Conservation (phyloP, 2,329 filamentous ascomycete genomes). For the Microascus cirrosus region DNA sequence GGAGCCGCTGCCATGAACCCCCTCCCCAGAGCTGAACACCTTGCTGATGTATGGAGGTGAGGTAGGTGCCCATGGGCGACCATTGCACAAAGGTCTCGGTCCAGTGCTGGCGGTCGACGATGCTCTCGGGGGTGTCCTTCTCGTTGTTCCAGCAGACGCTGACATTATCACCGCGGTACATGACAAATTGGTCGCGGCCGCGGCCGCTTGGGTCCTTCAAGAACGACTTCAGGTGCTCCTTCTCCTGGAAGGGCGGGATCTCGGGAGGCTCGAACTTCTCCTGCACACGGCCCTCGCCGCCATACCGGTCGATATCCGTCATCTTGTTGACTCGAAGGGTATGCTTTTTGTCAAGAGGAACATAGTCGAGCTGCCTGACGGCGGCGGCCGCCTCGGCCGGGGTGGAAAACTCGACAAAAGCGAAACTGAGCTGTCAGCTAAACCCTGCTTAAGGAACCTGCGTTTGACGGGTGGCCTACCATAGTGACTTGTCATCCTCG, state of each 20-base stretch:
- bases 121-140: slow-evolving; percentile 74
- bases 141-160: slow-evolving; percentile 99
- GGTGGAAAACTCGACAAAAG: slow-evolving; percentile 92
- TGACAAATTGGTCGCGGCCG: slow-evolving; percentile 88
- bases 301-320: slow-evolving; percentile 93
- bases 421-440: slow-evolving; percentile 52
- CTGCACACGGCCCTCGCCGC: slow-evolving; percentile 83
- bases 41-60: slow-evolving; percentile 90
- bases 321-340: slow-evolving; percentile 94
- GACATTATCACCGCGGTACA: slow-evolving; percentile 85
- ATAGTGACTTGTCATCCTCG: slow-evolving; percentile 74
- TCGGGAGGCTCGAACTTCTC: slow-evolving; percentile 78
- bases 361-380: slow-evolving; percentile 76
- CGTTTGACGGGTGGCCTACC: slow-evolving; percentile 42
- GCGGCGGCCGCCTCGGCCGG: slow-evolving; percentile 82
- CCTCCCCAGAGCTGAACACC: slow-evolving; percentile 98
- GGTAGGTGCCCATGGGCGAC: slow-evolving; percentile 88
- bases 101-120: slow-evolving; percentile 92
- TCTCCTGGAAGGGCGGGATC: slow-evolving; percentile 83
- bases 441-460: background rate
- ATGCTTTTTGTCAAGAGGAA: slow-evolving; percentile 92
- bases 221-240: slow-evolving; percentile 91
- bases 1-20: slow-evolving; percentile 76
- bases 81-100: slow-evolving; percentile 97
- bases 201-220: slow-evolving; percentile 68